Percentiles rank a stretch among this genome's conserved stretches.
phyloP scores from a whole-genome alignment of 2,329 filamentous ascomycete genomes.

The Talaromyces sp. region DNA sequence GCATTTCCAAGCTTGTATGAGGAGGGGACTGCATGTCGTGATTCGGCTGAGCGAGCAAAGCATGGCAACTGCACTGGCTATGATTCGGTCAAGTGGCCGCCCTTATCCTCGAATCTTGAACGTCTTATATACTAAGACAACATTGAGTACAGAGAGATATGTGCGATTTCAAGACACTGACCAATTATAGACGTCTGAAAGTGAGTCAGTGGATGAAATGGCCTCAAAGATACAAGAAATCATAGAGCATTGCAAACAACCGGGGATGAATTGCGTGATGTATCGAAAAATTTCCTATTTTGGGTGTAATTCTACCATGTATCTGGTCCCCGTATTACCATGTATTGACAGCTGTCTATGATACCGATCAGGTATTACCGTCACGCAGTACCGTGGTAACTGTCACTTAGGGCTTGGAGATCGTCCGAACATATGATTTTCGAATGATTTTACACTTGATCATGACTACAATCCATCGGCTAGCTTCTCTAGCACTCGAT shows the following conservation, averaged over 20 bases:
- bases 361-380: background rate
- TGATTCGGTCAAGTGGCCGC: background rate
- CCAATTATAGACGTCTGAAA: background rate
- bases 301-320: background rate
- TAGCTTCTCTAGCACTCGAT: background rate
- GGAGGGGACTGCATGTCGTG: constrained; percentile 9
- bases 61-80: background rate
- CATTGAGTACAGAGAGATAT: background rate
- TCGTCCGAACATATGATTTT: background rate
- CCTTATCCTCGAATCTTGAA: background rate
- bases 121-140: background rate
- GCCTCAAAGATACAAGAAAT: background rate
- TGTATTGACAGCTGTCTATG: background rate
- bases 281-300: constrained; percentile 8
- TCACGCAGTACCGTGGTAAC: background rate
- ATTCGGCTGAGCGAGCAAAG: background rate
- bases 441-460: background rate
- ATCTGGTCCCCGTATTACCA: background rate
- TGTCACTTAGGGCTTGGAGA: background rate
- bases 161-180: background rate
- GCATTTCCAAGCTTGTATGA: background rate
- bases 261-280: constrained; percentile 14
- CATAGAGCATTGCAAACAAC: constrained; percentile 6
- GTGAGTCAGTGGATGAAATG: background rate
- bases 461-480: background rate